These are phyloP conservation scores for Pichia membranifaciens DNA, from an alignment of 805 yeast species.

Conservation along the genomic window DNA sequence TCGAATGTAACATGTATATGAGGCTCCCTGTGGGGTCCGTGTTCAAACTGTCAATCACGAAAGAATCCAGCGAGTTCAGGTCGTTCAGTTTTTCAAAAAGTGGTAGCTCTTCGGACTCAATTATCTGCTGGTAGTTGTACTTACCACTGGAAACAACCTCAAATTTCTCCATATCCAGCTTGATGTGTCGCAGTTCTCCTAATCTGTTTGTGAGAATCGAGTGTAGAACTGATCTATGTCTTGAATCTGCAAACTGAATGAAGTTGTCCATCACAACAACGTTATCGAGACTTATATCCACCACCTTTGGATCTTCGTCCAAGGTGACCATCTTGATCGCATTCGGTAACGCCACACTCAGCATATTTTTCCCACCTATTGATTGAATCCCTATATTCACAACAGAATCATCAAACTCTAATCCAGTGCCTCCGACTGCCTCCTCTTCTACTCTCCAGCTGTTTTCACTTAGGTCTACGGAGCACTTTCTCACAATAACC, in stretches of 20 bases:
- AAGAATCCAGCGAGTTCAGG: background rate
- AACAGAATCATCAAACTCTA: background rate
- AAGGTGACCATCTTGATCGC: background rate
- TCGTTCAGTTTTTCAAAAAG: slow-evolving; percentile 15
- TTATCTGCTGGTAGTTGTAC: slow-evolving; percentile 12
- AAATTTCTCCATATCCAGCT: background rate
- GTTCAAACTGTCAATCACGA: slow-evolving; percentile 7
- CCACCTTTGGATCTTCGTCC: background rate
- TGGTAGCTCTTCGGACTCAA: slow-evolving; percentile 11
- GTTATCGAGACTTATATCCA: background rate
- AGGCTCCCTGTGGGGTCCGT: slow-evolving; percentile 7
- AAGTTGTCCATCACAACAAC: slow-evolving; percentile 10
- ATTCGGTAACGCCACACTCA: background rate
- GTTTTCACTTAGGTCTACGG: background rate
- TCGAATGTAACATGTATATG: slow-evolving; percentile 1
- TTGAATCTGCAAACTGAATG: slow-evolving; percentile 2
- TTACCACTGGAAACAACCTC: slow-evolving; percentile 1
- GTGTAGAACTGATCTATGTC: background rate
- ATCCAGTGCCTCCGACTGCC: background rate
- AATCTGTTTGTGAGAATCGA: slow-evolving; percentile 12
- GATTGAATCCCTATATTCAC: background rate
- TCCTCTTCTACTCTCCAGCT: background rate
- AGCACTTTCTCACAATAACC: slow-evolving; percentile 5
- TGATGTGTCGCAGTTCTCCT: slow-evolving; percentile 11
- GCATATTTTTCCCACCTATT: background rate